Conservation (phyloP, 1,284 basidiomycete genomes). For the Fistulina hepatica region DNA sequence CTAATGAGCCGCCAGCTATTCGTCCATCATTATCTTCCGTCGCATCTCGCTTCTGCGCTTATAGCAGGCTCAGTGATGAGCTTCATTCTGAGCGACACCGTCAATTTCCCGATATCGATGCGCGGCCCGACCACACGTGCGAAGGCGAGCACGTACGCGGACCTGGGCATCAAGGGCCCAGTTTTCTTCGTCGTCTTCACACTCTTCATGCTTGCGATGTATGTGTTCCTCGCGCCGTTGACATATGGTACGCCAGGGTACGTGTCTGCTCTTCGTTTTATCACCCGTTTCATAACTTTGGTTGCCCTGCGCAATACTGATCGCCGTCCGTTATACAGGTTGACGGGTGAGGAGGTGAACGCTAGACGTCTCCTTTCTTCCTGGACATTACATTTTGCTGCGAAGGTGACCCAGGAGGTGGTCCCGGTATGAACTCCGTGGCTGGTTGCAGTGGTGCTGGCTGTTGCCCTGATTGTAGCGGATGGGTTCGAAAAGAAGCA, state of each 20-base stretch:
- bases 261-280: slow-evolving; percentile 23
- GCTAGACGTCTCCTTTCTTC: slow-evolving; percentile 58
- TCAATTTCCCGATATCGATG: slow-evolving; percentile 87
- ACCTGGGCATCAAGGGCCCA: slow-evolving; percentile 63
- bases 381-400: slow-evolving; percentile 81
- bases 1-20: slow-evolving; percentile 95
- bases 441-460: too few relatives aligned
- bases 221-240: slow-evolving; percentile 71
- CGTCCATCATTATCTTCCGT: slow-evolving; percentile 96
- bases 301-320: slow-evolving; percentile 10
- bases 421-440: slow-evolving; percentile 20
- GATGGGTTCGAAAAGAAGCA: too few relatives aligned
- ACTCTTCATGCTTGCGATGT: slow-evolving; percentile 50
- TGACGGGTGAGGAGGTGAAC: slow-evolving; percentile 67
- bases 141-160: slow-evolving; percentile 55
- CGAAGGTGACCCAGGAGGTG: slow-evolving; percentile 43
- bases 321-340: slow-evolving; percentile 29
- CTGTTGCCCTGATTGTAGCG: too few relatives aligned
- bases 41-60: slow-evolving; percentile 84
- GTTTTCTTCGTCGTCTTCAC: slow-evolving; percentile 37
- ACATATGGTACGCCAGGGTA: slow-evolving; percentile 91
- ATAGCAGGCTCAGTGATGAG: slow-evolving; percentile 88
- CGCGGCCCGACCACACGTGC: slow-evolving; percentile 50
- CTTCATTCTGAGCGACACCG: slow-evolving; percentile 84
- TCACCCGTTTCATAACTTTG: slow-evolving; percentile 1